Evolutionary conservation across 1,284 basidiomycete species (phyloP), one percentile per base, ranked within the genome.

Genomic region (Schizophyllum amplum): DNA sequence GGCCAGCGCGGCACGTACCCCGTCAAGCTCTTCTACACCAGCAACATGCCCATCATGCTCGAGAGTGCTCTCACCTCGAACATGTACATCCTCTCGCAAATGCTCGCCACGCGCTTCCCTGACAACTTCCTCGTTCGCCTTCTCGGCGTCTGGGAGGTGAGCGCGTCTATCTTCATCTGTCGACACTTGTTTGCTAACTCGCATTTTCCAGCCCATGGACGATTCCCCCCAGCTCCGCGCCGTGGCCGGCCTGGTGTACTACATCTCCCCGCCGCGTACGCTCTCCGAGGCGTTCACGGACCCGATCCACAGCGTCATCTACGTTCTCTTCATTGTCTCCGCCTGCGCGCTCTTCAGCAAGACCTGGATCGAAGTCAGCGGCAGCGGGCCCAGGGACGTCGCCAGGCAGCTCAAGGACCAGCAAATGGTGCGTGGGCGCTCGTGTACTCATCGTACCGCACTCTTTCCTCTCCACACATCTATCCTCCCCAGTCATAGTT

Each of bases 41-140:
- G 86, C 62, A 99, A 98, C 81, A 98, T 98, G 96, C 95, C 96
- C 62, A 99, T 99, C 80, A 99, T 99, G 96, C 85, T 99, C 63
- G 92, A 98, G 75, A 89, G 84, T 24, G 95, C 96, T 11, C 79
- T 98, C 59, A 95, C 94, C 7, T 90, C 86, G 61, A 98, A 99
- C 74, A 85, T 98, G 24, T 98, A 95, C 77, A 92, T 99, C 71
- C 83, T 99, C 68, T 92, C 87, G 51, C 97, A 98, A 75, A 98
- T 98, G 96, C 81, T 98, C 65, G 84, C 87, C 47, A 80, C 78
- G 54, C 84, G 96, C 49, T 98, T 98, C 86, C 96, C 97, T 1
- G 77, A 79, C 65, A 98, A 97, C 79, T 72, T 98, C 63, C 78
- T 98, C 62, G 93, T 98, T 64, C 84, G 84, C 63, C 80, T 99